Conservation (phyloP, 2,329 filamentous ascomycete genomes). For the Aspergillus awamori region DNA sequence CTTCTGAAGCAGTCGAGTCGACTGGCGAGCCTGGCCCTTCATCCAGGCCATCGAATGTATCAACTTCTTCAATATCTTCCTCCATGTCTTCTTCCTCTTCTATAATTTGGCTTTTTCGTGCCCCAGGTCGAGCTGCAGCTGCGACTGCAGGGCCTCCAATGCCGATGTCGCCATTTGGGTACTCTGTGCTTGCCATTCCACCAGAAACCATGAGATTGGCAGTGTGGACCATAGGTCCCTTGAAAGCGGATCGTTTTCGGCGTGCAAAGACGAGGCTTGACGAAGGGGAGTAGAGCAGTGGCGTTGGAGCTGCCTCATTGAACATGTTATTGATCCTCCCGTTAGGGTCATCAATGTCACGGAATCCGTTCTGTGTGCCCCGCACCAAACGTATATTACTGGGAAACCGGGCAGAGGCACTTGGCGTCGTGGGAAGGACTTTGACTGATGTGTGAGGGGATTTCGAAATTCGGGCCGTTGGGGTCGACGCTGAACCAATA, state of each 20-base stretch:
- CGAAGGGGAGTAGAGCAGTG: slow-evolving; percentile 43
- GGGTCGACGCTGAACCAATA: slow-evolving; percentile 68
- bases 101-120: slow-evolving; percentile 48
- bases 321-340: slow-evolving; percentile 37
- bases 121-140: slow-evolving; percentile 28
- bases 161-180: slow-evolving; percentile 33
- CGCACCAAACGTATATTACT: slow-evolving; percentile 83
- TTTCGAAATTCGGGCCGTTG: slow-evolving; percentile 67
- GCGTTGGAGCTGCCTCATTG: slow-evolving; percentile 42
- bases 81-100: slow-evolving; percentile 49
- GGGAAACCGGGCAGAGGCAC: slow-evolving; percentile 70
- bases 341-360: slow-evolving; percentile 30
- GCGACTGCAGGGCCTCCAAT: slow-evolving; percentile 20
- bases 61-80: slow-evolving; percentile 47
- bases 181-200: slow-evolving; percentile 38
- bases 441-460: slow-evolving; percentile 91
- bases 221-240: slow-evolving; percentile 48
- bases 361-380: slow-evolving; percentile 39
- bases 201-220: slow-evolving; percentile 38
- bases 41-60: slow-evolving; percentile 41
- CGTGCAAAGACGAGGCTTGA: slow-evolving; percentile 51
- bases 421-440: slow-evolving; percentile 89
- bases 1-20: slow-evolving; percentile 20
- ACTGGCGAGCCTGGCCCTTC: slow-evolving; percentile 31
- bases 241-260: slow-evolving; percentile 50